A percentile compares a stretch with the other conserved stretches of the same genome.
These are phyloP conservation scores for Suhomyces faveliae DNA, from an alignment of 805 yeast species.

Conservation along the genomic window DNA sequence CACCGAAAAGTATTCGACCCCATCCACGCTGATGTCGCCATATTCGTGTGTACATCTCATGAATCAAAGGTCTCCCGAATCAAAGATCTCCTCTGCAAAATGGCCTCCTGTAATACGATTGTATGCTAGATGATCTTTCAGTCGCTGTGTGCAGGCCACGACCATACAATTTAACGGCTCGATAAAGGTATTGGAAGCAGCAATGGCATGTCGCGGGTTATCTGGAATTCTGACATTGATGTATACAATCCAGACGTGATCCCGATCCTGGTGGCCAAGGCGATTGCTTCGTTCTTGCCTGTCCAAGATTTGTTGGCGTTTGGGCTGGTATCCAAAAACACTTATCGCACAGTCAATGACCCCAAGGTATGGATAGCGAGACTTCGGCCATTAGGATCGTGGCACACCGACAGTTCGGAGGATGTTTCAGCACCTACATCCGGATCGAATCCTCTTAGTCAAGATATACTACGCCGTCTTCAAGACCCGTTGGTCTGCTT, in stretches of 20 bases:
- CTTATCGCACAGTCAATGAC: constrained; percentile 37
- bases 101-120: no score
- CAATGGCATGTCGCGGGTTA: constrained; percentile 40
- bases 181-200: neutral
- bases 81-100: no score
- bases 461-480: constrained; percentile 2
- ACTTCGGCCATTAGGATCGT: constrained; percentile 35
- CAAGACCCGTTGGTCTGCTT: constrained; percentile 37
- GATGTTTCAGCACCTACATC: constrained; percentile 8
- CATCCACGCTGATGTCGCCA: constrained; percentile 1
- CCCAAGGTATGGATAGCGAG: constrained; percentile 40
- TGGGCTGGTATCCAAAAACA: constrained; percentile 37
- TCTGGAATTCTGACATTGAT: constrained; percentile 47
- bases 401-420: constrained; percentile 26
- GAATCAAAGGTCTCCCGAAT: no score
- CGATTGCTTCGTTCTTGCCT: constrained; percentile 33
- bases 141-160: constrained; percentile 1
- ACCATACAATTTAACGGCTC: neutral
- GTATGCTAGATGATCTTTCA: neutral
- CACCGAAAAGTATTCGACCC: neutral
- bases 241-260: constrained; percentile 38
- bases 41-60: constrained; percentile 3
- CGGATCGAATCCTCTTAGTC: neutral
- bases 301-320: constrained; percentile 40
- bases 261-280: constrained; percentile 37